Evolutionary conservation across 2,329 filamentous ascomycete genomes (phyloP).

Genomic region (Pseudopithomyces chartarum): DNA sequence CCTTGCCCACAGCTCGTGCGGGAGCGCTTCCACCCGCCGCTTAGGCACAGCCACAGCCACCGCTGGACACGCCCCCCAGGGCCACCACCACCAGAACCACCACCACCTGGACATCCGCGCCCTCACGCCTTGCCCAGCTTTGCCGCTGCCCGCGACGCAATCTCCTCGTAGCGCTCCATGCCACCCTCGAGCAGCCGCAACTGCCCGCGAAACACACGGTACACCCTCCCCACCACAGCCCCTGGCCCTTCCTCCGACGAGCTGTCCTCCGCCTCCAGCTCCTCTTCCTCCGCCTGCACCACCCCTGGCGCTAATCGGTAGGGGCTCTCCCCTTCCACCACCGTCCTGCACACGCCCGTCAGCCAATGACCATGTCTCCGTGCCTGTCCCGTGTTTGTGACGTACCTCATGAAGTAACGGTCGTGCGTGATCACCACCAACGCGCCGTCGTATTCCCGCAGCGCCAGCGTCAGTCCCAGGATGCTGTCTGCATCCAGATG

Average conservation of each 20-base stretch:
- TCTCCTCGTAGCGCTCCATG: conserved; percentile 46
- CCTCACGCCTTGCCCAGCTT: conserved; percentile 21
- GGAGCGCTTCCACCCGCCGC: conserved; percentile 2
- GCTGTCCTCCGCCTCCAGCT: conserved; percentile 44
- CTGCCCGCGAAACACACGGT: conserved; percentile 41
- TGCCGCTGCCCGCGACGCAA: conserved; percentile 37
- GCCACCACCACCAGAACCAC: background rate
- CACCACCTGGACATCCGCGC: background rate
- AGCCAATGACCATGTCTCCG: background rate
- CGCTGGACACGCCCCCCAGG: background rate
- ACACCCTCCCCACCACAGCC: conserved; percentile 47
- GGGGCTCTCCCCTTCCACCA: conserved; percentile 65
- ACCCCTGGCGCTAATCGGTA: conserved; percentile 43
- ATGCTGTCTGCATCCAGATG: conserved; percentile 86
- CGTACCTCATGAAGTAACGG: conserved; percentile 72
- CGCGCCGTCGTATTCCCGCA: conserved; percentile 73
- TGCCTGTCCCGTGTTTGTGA: conserved; percentile 29
- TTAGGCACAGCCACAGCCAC: background rate
- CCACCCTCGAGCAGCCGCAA: conserved; percentile 43
- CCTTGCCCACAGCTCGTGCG: background rate
- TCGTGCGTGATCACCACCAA: conserved; percentile 82
- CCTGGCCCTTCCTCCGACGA: conserved; percentile 54
- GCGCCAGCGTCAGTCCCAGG: conserved; percentile 68
- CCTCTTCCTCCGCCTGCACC: conserved; percentile 45
- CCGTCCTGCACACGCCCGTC: conserved; percentile 58